Base-by-base conservation (phyloP, 345 rosid genomes). In the Excoecaria cochinchinensis region DNA sequence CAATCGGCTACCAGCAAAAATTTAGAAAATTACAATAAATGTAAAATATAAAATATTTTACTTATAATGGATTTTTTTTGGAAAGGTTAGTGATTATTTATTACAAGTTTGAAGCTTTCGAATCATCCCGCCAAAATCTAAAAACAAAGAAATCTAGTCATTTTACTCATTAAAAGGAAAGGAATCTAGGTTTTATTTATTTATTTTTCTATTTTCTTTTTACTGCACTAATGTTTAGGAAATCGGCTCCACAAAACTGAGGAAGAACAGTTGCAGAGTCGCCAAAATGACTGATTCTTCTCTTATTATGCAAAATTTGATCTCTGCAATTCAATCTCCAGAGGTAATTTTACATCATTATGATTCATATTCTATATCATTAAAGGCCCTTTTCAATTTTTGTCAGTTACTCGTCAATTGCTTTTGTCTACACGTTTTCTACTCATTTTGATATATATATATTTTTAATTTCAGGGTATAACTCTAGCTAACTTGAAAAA, bases 381-480 rank as follows among this genome's bases (percentile, higher is more conserved):
- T 31, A 31, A 31, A 31, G 31, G 31, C 50, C 44, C 0, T 22
- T 44, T 38, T 21, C 47, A 53, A 13, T 8, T 17, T 64, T 42
- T 19, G 40, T 68, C 1, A 13, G 5, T 46, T 31, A 19, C 4
- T 39, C 44, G 7, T 59, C 38, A 10, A 13, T 52, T 47, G 51
- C 51, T 1, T 4, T 47, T 61, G 44, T 36, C 40, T 24, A 1
- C 11, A 58, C 2, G 6, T 11, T 68, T 69, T 68, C 56, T 69
- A 16, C 64, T 14, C 17, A 16, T 52, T 15, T 56, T 56, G 60
- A 53, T 53, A 31, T 31, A 0, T 31, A 0, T 31, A 0, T 31
- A 0, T 31, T 16, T 17, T 15, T 53, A 75, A 57, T 76, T 81
- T 65, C 84, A 90, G 92, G 86, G 85, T 71, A 24, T 83, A 59